Conservation (phyloP, 495 filamentous ascomycete species). For the Daldinia vernicosa region DNA sequence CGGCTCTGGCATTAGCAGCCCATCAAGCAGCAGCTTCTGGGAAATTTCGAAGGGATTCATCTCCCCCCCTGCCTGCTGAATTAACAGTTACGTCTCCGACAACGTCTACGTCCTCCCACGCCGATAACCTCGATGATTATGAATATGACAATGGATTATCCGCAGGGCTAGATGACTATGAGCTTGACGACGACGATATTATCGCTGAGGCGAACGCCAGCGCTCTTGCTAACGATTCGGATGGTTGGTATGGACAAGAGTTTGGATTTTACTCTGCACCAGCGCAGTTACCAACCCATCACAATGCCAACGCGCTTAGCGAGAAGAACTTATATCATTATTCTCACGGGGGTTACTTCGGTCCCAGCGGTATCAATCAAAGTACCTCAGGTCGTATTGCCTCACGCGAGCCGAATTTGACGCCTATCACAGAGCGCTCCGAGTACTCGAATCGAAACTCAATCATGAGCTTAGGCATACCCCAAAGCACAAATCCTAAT, state of each 20-base stretch:
- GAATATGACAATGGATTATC: slow-evolving; percentile 62
- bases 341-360: slow-evolving; percentile 91
- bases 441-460: slow-evolving; percentile 96
- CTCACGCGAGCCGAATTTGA: slow-evolving; percentile 87
- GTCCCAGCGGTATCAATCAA: slow-evolving; percentile 71
- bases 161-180: slow-evolving; percentile 65
- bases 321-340: slow-evolving; percentile 62
- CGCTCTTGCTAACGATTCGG: slow-evolving; percentile 87
- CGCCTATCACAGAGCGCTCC: slow-evolving; percentile 94
- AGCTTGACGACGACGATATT: slow-evolving; percentile 83
- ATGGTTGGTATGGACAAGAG: slow-evolving; percentile 94
- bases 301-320: slow-evolving; percentile 44
- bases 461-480: slow-evolving; percentile 75
- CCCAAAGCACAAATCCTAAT: slow-evolving; percentile 55
- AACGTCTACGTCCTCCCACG: slow-evolving; percentile 47
- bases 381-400: slow-evolving; percentile 73
- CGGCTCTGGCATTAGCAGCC: slow-evolving; percentile 81
- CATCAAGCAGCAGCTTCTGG: slow-evolving; percentile 75
- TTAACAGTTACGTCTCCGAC: slow-evolving; percentile 57
- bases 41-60: slow-evolving; percentile 69
- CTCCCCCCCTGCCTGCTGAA: slow-evolving; percentile 61
- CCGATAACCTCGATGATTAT: slow-evolving; percentile 55
- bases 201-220: slow-evolving; percentile 95
- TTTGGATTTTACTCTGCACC: slow-evolving; percentile 96
- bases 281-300: slow-evolving; percentile 44